Evolutionary conservation across 2,329 filamentous ascomycete genomes (phyloP).

Genomic region (Cylindrodendrum hubeiense): DNA sequence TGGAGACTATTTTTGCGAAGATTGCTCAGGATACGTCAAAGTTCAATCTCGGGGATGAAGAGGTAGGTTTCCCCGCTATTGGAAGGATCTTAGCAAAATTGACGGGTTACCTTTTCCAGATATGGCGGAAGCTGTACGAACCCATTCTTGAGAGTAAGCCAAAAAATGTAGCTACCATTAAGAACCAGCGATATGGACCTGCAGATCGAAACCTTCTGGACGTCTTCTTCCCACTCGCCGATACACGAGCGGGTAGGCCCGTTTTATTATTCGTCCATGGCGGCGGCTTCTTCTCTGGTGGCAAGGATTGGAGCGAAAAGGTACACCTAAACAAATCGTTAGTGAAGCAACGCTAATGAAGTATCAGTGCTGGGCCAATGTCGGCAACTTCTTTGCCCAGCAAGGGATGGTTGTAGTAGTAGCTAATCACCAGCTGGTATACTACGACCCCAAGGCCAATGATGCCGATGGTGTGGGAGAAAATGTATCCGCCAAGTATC

Average conservation of each 20-base stretch:
- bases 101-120: background rate
- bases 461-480: background rate
- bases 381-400: slow-evolving; percentile 27
- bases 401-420: slow-evolving; percentile 25
- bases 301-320: slow-evolving; percentile 28
- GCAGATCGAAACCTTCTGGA: slow-evolving; percentile 1
- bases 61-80: background rate
- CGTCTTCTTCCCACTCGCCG: background rate
- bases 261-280: slow-evolving; percentile 7
- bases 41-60: background rate
- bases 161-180: background rate
- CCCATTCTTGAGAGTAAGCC: background rate
- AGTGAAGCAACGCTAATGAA: background rate
- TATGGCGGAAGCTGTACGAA: slow-evolving; percentile 2
- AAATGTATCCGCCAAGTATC: slow-evolving; percentile 11
- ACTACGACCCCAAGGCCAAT: background rate
- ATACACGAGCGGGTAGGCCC: background rate
- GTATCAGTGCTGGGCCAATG: slow-evolving; percentile 26
- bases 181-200: slow-evolving; percentile 7
- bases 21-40: background rate
- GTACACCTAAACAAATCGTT: background rate
- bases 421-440: slow-evolving; percentile 29
- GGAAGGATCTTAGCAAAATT: too few species aligned
- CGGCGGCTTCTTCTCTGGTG: slow-evolving; percentile 23
- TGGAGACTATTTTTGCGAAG: background rate